These are phyloP conservation scores for Cladophialophora chaetospira DNA, from an alignment of 2,329 filamentous ascomycete species.

Conservation along the genomic window DNA sequence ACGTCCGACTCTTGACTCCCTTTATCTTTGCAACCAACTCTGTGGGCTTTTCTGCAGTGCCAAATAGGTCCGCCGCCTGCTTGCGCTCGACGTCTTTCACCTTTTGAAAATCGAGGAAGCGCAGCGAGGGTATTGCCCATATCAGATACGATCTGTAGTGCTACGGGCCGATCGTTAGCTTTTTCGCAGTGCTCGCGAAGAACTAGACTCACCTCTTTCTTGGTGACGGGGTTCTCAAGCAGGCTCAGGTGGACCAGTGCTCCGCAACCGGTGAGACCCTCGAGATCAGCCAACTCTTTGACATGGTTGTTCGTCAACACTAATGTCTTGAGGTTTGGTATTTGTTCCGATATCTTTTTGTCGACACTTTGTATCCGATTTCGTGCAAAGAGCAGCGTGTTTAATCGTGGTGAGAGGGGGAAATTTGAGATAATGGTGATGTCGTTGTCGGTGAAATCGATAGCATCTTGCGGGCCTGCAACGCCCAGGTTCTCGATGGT, in stretches of 20 bases:
- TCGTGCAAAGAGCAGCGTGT: conserved; percentile 82
- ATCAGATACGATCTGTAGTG: conserved; percentile 91
- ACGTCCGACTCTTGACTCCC: conserved; percentile 76
- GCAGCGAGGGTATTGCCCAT: conserved; percentile 79
- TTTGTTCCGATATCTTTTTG: conserved; percentile 68
- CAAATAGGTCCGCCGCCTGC: conserved; percentile 78
- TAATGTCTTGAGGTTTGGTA: conserved; percentile 80
- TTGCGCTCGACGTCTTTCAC: conserved; percentile 83
- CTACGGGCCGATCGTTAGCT: conserved; percentile 49
- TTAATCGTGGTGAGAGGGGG: conserved; percentile 83
- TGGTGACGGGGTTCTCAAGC: conserved; percentile 83
- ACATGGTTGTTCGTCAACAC: conserved; percentile 83
- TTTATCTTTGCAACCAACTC: conserved; percentile 82
- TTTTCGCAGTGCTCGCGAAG: background rate
- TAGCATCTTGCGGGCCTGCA: conserved; percentile 86
- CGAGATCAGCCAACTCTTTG: conserved; percentile 80
- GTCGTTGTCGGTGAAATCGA: conserved; percentile 98
- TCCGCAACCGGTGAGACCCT: conserved; percentile 70
- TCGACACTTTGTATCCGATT: conserved; percentile 87
- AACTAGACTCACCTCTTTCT: conserved; percentile 75
- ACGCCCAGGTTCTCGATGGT: conserved; percentile 97
- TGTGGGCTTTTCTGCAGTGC: conserved; percentile 74
- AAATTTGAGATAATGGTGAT: conserved; percentile 89
- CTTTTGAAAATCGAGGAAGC: conserved; percentile 90
- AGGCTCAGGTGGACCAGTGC: conserved; percentile 78